phyloP scores from a whole-genome alignment of 2,329 filamentous ascomycete genomes.

The Penicillium sp. region DNA sequence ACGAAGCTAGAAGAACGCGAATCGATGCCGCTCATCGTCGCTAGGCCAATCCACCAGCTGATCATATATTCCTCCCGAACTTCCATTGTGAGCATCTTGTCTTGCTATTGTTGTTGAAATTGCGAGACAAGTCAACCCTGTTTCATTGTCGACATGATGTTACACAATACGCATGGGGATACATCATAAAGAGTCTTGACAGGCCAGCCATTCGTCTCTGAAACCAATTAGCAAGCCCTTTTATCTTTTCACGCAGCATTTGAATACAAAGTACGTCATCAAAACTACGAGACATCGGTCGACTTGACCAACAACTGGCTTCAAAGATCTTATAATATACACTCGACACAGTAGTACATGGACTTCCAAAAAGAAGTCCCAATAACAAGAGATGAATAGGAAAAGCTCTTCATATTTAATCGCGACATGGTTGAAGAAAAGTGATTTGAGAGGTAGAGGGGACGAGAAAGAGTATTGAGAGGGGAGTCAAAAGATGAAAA shows the following conservation, averaged over 20 bases:
- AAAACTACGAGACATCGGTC: not conserved
- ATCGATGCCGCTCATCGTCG: not conserved
- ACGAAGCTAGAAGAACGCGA: not conserved
- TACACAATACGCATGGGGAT: not conserved
- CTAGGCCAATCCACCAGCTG: not conserved
- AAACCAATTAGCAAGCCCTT: not conserved
- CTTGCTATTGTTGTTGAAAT: not conserved
- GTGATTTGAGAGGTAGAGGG: slow-evolving; percentile 10
- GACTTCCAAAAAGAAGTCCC: not conserved
- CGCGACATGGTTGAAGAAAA: slow-evolving; percentile 18
- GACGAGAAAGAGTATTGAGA: slow-evolving; percentile 16
- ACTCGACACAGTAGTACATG: slow-evolving; percentile 18
- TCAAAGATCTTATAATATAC: slow-evolving; percentile 26
- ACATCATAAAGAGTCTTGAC: not conserved
- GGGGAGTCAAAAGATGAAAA: slow-evolving; percentile 16
- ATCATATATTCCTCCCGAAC: not conserved
- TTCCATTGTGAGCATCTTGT: not conserved
- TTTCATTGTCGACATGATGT: not conserved
- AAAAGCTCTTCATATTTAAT: slow-evolving; percentile 29
- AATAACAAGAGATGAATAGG: slow-evolving; percentile 1
- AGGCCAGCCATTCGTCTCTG: not conserved
- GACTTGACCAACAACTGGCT: not conserved
- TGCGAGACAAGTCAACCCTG: not conserved
- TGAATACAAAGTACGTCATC: not conserved
- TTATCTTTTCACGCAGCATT: not conserved